Conservation (phyloP, 768 basidiomycete species). For the Mrakia gelida region DNA sequence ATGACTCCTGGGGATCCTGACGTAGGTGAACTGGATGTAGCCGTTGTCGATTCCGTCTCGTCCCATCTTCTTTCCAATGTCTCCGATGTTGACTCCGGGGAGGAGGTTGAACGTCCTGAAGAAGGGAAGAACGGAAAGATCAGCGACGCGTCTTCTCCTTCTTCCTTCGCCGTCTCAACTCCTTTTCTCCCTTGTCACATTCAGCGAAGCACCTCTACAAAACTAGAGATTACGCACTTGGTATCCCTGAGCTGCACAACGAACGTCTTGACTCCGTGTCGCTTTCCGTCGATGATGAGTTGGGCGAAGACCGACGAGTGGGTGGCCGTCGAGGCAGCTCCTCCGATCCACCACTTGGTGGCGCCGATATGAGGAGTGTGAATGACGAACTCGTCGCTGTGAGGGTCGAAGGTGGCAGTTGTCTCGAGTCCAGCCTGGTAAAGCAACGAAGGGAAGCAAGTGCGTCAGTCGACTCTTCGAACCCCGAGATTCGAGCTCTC, state of each 20-base stretch:
- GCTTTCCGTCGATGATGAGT: slow-evolving; percentile 47
- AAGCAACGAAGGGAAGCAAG: not conserved
- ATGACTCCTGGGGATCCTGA: slow-evolving; percentile 47
- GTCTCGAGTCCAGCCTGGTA: slow-evolving; percentile 48
- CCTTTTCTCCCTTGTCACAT: no score
- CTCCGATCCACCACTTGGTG: slow-evolving; percentile 52
- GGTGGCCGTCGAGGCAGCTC: slow-evolving; percentile 49
- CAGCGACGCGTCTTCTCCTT: not conserved
- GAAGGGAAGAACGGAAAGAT: not conserved
- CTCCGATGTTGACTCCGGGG: slow-evolving; percentile 48
- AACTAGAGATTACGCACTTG: slow-evolving; percentile 12
- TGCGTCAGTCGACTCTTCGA: not conserved
- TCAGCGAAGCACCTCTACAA: no score
- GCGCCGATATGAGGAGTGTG: slow-evolving; percentile 48
- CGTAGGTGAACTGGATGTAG: slow-evolving; percentile 48
- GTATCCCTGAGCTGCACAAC: slow-evolving; percentile 47
- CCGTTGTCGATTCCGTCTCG: slow-evolving; percentile 40
- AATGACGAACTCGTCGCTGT: slow-evolving; percentile 48
- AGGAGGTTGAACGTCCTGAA: slow-evolving; percentile 45
- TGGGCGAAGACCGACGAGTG: slow-evolving; percentile 49
- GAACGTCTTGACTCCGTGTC: slow-evolving; percentile 49
- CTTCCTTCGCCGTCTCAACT: no score
- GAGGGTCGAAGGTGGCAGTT: slow-evolving; percentile 48
- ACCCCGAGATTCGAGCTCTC: not conserved
- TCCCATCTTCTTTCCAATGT: slow-evolving; percentile 51